Base-by-base conservation (phyloP, 1,284 basidiomycete genomes). In the Lignosus rhinocerotis region DNA sequence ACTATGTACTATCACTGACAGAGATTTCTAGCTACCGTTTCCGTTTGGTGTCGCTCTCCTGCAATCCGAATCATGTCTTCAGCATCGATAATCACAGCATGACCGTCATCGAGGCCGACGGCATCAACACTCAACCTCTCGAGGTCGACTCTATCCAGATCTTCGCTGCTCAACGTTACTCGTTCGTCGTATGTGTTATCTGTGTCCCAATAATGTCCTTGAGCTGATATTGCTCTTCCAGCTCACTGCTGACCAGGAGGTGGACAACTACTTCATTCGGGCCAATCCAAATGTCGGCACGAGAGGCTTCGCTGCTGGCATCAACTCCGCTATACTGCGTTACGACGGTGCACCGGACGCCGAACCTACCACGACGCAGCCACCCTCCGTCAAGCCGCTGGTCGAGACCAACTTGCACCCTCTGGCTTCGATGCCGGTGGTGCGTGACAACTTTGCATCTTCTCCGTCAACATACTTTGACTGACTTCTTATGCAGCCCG, bases 31-130 rank as follows among this genome's bases (percentile, higher is more conserved):
- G 67, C 7, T 80, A 72, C 50, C 70, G 72, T 6, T 67, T 72
- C 63, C 71, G 85, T 11, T 64, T 87, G 54, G 73, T 86, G 69
- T 83, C 82, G 67, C 78, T 79, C 69, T 68, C 76, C 0, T 74
- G 73, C 61, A 70, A 73, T 51, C 64, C 71, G 8, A 67, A 67
- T 56, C 66, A 66, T 53, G 64, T 50, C 1, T 75, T 77, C 66
- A 68, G 70, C 49, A 73, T 77, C 39, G 72, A 75, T 48, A 63
- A 63, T 6, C 76, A 77, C 60, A 65, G 63, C 39, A 52, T 75
- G 62, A 74, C 71, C 11, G 61, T 76, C 59, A 76, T 76, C 38
- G 74, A 75, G 56, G 68, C 65, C 12, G 74, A 76, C 45, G 66
- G 69, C 34, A 59, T 70, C 31, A 66, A 66, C 56, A 66, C 73